Conservation (phyloP, 768 basidiomycete genomes). For the Hypholoma sublateritium region DNA sequence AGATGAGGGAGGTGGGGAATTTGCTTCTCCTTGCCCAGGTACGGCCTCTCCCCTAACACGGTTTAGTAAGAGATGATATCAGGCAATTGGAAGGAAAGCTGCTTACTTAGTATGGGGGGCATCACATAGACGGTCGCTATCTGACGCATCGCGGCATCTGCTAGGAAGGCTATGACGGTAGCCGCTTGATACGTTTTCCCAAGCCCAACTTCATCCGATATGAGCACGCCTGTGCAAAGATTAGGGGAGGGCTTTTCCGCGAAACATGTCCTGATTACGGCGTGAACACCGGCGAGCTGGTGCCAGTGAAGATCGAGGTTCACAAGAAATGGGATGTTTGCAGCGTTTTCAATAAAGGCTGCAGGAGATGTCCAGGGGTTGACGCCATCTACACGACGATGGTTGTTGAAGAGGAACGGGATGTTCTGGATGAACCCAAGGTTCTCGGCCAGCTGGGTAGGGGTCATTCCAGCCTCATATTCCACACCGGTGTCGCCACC, state of each 20-base stretch:
- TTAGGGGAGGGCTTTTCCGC: neutral
- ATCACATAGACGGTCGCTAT: too few relatives aligned
- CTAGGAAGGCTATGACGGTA: conserved; percentile 19
- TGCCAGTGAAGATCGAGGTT: conserved; percentile 22
- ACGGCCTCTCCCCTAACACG: neutral
- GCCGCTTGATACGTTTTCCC: conserved; percentile 28
- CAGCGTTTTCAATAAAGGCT: neutral
- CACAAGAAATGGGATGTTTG: neutral
- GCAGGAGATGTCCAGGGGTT: conserved; percentile 18
- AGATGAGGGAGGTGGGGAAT: conserved; percentile 20
- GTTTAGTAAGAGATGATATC: neutral
- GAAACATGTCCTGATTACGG: conserved; percentile 16
- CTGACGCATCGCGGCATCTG: conserved; percentile 3
- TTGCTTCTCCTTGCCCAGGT: neutral
- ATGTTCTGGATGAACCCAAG: conserved; percentile 19
- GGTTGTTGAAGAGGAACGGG: conserved; percentile 20
- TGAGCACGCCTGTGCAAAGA: conserved; percentile 13
- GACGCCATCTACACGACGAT: conserved; percentile 14
- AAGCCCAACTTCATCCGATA: conserved; percentile 31
- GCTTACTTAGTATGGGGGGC: neutral
- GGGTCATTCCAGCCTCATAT: conserved; percentile 12
- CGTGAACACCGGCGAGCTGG: conserved; percentile 22
- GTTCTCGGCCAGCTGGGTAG: neutral
- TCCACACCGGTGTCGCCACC: conserved; percentile 22
- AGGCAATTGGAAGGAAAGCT: too few relatives aligned